Evolutionary conservation across 108 stramenopile genomes (phyloP).

Genomic region (Cyclotella sp.): DNA sequence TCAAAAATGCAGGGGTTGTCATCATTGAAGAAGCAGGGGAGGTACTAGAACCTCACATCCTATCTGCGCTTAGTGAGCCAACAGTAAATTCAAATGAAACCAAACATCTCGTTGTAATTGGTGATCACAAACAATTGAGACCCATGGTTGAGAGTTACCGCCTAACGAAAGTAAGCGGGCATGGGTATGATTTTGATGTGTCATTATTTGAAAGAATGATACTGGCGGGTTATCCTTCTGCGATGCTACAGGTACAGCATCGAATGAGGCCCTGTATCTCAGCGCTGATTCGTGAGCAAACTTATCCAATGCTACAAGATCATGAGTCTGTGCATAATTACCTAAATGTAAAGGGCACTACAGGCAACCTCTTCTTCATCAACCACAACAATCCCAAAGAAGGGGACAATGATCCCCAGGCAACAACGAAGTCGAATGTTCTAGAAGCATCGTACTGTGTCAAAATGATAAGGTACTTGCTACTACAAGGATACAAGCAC

Average conservation of each 20-base stretch:
- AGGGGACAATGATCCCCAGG: constrained; percentile 20
- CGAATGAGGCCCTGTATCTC: constrained; percentile 60
- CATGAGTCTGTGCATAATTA: constrained; percentile 44
- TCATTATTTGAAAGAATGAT: constrained; percentile 71
- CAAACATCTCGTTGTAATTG: constrained; percentile 84
- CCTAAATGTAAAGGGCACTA: constrained; percentile 43
- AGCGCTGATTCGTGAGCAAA: constrained; percentile 47
- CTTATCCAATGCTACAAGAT: constrained; percentile 54
- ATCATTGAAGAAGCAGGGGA: constrained; percentile 81
- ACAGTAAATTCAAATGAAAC: constrained; percentile 36
- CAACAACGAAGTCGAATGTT: constrained; percentile 50
- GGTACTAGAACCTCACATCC: constrained; percentile 72
- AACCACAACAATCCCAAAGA: constrained; percentile 51
- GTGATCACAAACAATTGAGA: constrained; percentile 85
- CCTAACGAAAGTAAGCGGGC: constrained; percentile 57
- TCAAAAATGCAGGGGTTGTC: constrained; percentile 46
- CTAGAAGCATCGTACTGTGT: constrained; percentile 51
- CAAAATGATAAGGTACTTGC: constrained; percentile 55
- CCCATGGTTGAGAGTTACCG: constrained; percentile 75
- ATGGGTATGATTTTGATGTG: constrained; percentile 62
- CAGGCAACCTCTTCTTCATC: constrained; percentile 49
- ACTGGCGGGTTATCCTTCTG: constrained; percentile 29
- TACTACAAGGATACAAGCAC: constrained; percentile 58
- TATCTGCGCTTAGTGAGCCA: constrained; percentile 53
- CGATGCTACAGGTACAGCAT: constrained; percentile 56